These are phyloP conservation scores for Balakata baccata DNA, from an alignment of 345 rosid genomes.

Conservation along the genomic window DNA sequence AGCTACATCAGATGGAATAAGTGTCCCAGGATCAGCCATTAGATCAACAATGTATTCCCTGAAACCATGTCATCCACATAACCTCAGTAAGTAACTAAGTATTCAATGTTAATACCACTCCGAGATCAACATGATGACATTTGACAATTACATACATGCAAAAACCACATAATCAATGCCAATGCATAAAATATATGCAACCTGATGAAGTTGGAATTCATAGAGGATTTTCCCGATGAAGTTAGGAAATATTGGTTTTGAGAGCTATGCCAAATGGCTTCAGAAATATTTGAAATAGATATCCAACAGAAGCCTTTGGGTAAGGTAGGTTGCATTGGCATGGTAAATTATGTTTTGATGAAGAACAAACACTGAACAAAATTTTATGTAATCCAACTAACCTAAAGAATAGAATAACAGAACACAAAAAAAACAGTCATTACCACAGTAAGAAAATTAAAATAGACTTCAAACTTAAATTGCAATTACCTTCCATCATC, in stretches of 20 bases:
- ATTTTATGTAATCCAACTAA: slow-evolving; percentile 1
- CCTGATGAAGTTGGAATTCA: background rate
- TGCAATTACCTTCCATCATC: slow-evolving; percentile 78
- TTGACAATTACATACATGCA: too few species aligned
- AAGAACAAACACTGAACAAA: slow-evolving; percentile 13
- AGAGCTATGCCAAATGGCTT: background rate
- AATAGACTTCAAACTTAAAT: slow-evolving; percentile 3
- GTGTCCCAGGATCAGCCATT: slow-evolving; percentile 95
- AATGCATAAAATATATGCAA: background rate
- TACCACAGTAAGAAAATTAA: background rate
- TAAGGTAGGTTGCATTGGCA: background rate
- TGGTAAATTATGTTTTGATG: slow-evolving; percentile 7
- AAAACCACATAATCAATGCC: background rate
- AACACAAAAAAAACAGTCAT: background rate
- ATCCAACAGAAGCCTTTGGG: background rate
- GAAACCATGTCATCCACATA: slow-evolving; percentile 37
- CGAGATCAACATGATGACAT: background rate
- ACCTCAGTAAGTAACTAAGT: slow-evolving; percentile 18
- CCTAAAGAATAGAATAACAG: background rate
- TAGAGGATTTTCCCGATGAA: background rate
- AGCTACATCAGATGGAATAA: slow-evolving; percentile 82
- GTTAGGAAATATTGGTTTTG: background rate
- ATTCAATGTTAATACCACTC: slow-evolving; percentile 9
- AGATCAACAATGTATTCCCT: slow-evolving; percentile 98
- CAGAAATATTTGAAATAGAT: background rate